Conservation (phyloP, 306 rosid genomes). For the Lotus japonicus region DNA sequence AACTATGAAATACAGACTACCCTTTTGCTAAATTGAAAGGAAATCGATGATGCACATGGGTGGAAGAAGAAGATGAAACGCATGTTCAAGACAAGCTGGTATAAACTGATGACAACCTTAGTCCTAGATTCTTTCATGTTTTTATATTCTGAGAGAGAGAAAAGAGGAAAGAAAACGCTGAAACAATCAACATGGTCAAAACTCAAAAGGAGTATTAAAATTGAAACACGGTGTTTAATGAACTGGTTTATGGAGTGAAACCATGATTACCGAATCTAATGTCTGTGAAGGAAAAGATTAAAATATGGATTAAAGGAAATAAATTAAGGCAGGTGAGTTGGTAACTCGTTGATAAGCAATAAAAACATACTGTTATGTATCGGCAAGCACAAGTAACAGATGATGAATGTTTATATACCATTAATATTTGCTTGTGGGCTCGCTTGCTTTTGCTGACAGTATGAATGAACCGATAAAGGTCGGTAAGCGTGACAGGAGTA, state of each 20-base stretch:
- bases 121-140: conserved; percentile 15
- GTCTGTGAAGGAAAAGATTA: neutral
- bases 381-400: neutral
- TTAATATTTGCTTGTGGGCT: conserved; percentile 13
- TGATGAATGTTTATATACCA: neutral
- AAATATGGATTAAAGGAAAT: neutral
- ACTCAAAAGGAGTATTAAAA: no score
- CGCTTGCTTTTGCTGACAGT: neutral
- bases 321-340: conserved; percentile 2
- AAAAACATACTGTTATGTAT: neutral
- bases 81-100: conserved; percentile 15
- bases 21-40: neutral
- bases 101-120: conserved; percentile 29
- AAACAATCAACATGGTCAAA: no score
- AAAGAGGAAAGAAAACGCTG: no score
- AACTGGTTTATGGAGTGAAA: conserved; percentile 14
- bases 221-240: neutral
- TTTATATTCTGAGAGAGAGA: no score
- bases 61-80: neutral
- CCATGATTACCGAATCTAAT: neutral
- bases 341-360: neutral
- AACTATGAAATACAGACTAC: conserved; percentile 14
- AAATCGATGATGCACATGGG: conserved; percentile 8
- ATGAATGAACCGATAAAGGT: neutral
- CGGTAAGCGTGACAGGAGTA: no score